Evolutionary conservation across 768 basidiomycete genomes (phyloP).

Genomic region (Fomitopsis serialis): DNA sequence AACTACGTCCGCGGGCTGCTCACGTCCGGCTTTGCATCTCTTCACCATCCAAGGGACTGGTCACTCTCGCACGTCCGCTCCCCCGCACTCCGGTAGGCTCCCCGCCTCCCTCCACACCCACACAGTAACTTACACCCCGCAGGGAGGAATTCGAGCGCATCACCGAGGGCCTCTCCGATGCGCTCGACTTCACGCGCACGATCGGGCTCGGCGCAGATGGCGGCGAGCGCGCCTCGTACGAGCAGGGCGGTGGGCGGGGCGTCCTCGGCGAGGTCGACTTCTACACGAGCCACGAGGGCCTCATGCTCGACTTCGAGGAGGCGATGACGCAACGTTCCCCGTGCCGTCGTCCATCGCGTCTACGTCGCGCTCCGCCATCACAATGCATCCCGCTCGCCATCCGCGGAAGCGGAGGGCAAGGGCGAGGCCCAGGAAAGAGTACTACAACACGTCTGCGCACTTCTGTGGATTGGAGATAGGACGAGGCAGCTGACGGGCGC

Average conservation of each 20-base stretch:
- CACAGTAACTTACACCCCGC: background rate
- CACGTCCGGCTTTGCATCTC: conserved; percentile 89
- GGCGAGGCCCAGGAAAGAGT: conserved; percentile 25
- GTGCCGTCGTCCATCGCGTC: conserved; percentile 23
- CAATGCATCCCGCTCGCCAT: conserved; percentile 2
- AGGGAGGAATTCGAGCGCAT: conserved; percentile 85
- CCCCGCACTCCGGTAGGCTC: conserved; percentile 57
- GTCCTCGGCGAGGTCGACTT: conserved; percentile 87
- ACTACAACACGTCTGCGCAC: conserved; percentile 90
- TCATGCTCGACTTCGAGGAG: conserved; percentile 90
- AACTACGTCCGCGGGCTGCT: conserved; percentile 89
- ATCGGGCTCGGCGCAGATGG: conserved; percentile 62
- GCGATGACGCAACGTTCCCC: conserved; percentile 76
- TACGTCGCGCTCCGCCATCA: conserved; percentile 11
- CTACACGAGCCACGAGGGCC: conserved; percentile 92
- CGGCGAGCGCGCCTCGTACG: conserved; percentile 44
- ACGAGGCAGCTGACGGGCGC: conserved; percentile 90
- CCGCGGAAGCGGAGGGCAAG: background rate
- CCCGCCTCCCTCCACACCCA: background rate
- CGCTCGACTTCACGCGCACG: conserved; percentile 87
- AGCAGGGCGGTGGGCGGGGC: conserved; percentile 64
- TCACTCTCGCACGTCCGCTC: conserved; percentile 90
- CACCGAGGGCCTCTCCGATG: conserved; percentile 79
- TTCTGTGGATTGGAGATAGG: conserved; percentile 98
- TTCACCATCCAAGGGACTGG: conserved; percentile 89